Evolutionary conservation across 2,329 filamentous ascomycete genomes (phyloP).

Genomic region (Cadophora luteo-olivacea): DNA sequence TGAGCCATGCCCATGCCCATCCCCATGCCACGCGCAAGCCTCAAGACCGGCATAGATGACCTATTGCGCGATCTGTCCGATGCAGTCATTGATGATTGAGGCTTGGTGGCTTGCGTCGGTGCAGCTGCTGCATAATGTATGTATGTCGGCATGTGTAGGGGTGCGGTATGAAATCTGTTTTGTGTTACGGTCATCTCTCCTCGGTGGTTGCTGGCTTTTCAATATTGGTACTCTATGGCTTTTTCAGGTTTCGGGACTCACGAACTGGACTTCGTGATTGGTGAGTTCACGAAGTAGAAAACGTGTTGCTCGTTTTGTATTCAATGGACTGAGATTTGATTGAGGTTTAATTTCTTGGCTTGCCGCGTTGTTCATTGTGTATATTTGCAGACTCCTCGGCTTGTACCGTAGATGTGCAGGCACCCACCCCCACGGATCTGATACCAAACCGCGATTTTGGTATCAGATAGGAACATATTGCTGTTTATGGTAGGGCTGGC

Average conservation of each 20-base stretch:
- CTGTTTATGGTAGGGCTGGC: constrained; percentile 10
- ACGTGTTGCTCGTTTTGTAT: background rate
- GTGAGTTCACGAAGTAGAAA: background rate
- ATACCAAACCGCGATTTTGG: constrained; percentile 4
- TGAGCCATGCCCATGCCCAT: too few relatives aligned
- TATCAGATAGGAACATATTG: background rate
- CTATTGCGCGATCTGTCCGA: background rate
- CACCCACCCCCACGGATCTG: background rate
- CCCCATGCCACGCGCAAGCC: too few relatives aligned
- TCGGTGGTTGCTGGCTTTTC: background rate
- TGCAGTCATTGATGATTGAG: background rate
- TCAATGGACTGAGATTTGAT: background rate
- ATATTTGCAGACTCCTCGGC: too few relatives aligned
- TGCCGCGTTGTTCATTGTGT: background rate
- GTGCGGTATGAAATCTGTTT: background rate
- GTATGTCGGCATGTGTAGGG: background rate
- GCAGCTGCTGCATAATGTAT: background rate
- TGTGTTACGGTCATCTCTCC: background rate
- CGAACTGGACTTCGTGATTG: background rate
- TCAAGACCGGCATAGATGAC: background rate
- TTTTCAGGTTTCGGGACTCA: background rate
- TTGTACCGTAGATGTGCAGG: background rate
- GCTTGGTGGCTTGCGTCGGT: constrained; percentile 3
- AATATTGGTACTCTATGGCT: background rate
- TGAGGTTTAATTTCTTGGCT: background rate